phyloP scores from a whole-genome alignment of 208 protist genomes.

The Porcisia hertigi region DNA sequence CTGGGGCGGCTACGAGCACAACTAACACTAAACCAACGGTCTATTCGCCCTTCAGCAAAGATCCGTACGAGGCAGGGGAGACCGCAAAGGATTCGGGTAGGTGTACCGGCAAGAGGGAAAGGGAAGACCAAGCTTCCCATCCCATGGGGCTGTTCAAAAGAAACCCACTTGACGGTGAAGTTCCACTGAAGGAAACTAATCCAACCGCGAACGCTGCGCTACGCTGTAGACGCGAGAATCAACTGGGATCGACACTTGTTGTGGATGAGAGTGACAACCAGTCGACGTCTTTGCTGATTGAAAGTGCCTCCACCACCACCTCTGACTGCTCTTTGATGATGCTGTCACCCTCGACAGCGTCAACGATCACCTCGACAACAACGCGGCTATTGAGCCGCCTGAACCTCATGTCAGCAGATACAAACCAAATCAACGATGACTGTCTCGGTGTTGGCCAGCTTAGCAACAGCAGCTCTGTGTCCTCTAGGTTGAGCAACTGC shows the following conservation, averaged over 20 bases:
- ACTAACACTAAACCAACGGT: not conserved
- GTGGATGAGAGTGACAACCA: not conserved
- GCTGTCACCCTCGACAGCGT: conserved; percentile 6
- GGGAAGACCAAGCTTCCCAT: not conserved
- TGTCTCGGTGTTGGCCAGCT: not conserved
- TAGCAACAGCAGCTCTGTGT: not conserved
- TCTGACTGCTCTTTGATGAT: conserved; percentile 19
- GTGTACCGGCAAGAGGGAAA: not conserved
- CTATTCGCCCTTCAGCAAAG: not conserved
- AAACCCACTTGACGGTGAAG: not conserved
- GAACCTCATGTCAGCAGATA: conserved; percentile 3
- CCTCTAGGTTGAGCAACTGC: conserved; percentile 17
- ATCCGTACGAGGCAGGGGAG: not conserved
- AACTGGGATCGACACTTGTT: not conserved
- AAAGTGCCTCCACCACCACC: conserved; percentile 7
- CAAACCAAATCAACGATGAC: not conserved
- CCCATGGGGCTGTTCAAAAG: not conserved
- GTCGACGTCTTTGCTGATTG: conserved; percentile 1
- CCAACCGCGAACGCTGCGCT: no score
- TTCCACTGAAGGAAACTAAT: not conserved
- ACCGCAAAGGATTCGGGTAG: not conserved
- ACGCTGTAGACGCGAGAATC: not conserved
- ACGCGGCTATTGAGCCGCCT: conserved; percentile 12
- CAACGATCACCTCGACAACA: not conserved
- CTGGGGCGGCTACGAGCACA: not conserved